These are phyloP conservation scores for Rhizopus stolonifer DNA, from an alignment of 371 early-diverging fungal species.

Conservation along the genomic window DNA sequence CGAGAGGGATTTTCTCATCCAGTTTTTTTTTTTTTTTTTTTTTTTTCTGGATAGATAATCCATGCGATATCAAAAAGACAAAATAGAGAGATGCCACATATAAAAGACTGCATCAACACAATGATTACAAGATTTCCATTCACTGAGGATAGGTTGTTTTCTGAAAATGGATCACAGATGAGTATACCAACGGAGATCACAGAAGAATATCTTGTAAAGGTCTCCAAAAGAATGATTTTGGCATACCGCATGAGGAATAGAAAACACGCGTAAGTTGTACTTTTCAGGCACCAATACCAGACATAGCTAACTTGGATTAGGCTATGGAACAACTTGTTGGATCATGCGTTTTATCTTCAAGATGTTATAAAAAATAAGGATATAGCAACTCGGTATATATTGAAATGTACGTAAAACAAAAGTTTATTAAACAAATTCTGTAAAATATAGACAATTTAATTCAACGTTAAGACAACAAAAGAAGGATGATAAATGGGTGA, in stretches of 20 bases:
- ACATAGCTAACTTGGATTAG: slow-evolving; percentile 27
- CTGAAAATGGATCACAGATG: slow-evolving; percentile 29
- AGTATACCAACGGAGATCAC: slow-evolving; percentile 47
- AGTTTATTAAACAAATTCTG: slow-evolving; percentile 4
- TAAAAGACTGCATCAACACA: slow-evolving; percentile 55
- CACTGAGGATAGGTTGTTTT: slow-evolving; percentile 31
- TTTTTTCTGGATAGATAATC: slow-evolving; percentile 26
- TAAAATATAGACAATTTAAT: slow-evolving; percentile 4
- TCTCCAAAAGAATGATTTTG: slow-evolving; percentile 54
- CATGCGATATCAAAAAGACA: slow-evolving; percentile 30
- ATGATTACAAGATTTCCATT: slow-evolving; percentile 55
- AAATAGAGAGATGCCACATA: slow-evolving; percentile 31
- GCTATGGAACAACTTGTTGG: slow-evolving; percentile 62
- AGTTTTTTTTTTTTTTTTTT: too few relatives aligned
- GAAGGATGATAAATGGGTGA: slow-evolving; percentile 7
- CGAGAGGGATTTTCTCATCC: not conserved
- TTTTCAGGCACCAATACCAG: not conserved
- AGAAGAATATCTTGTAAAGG: slow-evolving; percentile 57
- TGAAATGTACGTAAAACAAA: too few relatives aligned
- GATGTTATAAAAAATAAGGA: slow-evolving; percentile 69
- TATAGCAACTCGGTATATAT: slow-evolving; percentile 60
- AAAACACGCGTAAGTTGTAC: slow-evolving; percentile 60
- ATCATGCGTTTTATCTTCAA: slow-evolving; percentile 70
- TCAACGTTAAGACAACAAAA: slow-evolving; percentile 15
- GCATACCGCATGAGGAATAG: slow-evolving; percentile 62